A percentile compares a stretch with the other conserved stretches of the same genome.
These are phyloP conservation scores for Ophiostoma pallidulum DNA, from an alignment of 2,329 filamentous ascomycete species.

Conservation along the genomic window DNA sequence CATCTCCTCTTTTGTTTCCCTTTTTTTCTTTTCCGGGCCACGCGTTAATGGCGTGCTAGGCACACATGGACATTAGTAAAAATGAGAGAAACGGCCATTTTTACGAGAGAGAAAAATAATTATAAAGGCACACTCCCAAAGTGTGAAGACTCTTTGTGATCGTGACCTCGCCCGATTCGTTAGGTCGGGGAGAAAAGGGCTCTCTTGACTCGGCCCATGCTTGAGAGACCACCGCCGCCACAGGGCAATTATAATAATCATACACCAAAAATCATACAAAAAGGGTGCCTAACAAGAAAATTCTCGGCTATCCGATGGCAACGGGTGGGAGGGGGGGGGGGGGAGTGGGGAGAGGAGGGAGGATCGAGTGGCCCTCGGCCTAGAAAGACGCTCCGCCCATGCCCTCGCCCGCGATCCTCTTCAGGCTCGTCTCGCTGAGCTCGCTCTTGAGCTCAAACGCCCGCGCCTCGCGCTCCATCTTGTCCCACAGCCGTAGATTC, in stretches of 20 bases:
- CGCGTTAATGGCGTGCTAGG: background rate
- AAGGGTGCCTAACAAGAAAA: too few relatives aligned
- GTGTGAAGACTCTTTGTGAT: too few relatives aligned
- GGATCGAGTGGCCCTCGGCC: background rate
- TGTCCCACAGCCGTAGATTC: conserved; percentile 44
- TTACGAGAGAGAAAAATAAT: background rate
- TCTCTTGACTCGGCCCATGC: too few relatives aligned
- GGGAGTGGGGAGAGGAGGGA: too few relatives aligned
- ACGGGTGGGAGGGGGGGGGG: too few relatives aligned
- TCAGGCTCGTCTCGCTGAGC: conserved; percentile 46
- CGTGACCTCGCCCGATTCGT: too few relatives aligned
- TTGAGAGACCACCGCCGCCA: too few relatives aligned
- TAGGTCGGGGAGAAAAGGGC: too few relatives aligned
- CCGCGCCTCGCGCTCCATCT: conserved; percentile 43
- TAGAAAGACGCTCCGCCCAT: conserved; percentile 47
- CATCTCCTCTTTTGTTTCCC: background rate
- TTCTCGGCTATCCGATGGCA: too few relatives aligned
- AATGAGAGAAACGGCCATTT: conserved; percentile 2
- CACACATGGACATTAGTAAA: background rate
- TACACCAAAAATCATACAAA: too few relatives aligned
- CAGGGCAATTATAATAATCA: too few relatives aligned
- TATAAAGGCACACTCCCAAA: background rate
- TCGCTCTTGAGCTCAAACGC: conserved; percentile 47
- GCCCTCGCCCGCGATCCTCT: conserved; percentile 47
- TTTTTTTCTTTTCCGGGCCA: background rate